Base-by-base conservation (phyloP, 2,329 filamentous ascomycete genomes). In the Endoconidiophora laricicola region DNA sequence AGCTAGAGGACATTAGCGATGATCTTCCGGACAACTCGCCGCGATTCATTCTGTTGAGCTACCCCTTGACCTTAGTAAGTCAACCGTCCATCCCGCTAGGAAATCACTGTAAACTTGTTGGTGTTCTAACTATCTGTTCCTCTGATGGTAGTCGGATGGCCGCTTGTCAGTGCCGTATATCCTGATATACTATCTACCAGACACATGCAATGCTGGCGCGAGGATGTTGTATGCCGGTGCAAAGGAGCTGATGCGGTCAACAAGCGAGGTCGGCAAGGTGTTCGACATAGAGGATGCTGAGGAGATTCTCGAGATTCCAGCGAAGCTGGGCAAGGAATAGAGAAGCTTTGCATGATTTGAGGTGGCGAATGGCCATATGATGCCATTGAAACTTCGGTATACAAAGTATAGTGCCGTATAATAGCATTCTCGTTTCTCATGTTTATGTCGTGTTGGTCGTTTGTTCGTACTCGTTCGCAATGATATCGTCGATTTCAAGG, bases 211-310 rank as follows among this genome's bases (percentile, higher is more conserved):
- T 63, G 78, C 74, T 57, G 84, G 88, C 61, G 70, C 83, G 61
- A 79, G 86, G 57, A 96, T 96, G 91, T 70, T 91, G 62, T 98
- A 96, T 63, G 91, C 91, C 26, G 84, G 88, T 38, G 91, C 91
- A 41, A 94, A 95, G 66, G 91, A 98, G 68, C 67, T 96, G 63
- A 87, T 96, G 82, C 79, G 88, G 56, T 94, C 86, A 61, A 93
- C 86, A 49, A 85, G 85, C 53, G 87, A 95, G 68, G 88, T 87
- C n/a, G 81, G 83, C 49, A 78, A 77, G 57, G 81, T 96, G 23
- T 76, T 98, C 55, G 90, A 96, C 64, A 78, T 96, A 45, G 78
- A 84, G 57, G 79, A 76, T 18, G 74, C 76, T 3, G 86, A 94
- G 49, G 90, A 95, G 49, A 62, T 96, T 57, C 79, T 84, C 56